phyloP scores from a whole-genome alignment of 2,329 filamentous ascomycete species.

The Xylaria sp. region DNA sequence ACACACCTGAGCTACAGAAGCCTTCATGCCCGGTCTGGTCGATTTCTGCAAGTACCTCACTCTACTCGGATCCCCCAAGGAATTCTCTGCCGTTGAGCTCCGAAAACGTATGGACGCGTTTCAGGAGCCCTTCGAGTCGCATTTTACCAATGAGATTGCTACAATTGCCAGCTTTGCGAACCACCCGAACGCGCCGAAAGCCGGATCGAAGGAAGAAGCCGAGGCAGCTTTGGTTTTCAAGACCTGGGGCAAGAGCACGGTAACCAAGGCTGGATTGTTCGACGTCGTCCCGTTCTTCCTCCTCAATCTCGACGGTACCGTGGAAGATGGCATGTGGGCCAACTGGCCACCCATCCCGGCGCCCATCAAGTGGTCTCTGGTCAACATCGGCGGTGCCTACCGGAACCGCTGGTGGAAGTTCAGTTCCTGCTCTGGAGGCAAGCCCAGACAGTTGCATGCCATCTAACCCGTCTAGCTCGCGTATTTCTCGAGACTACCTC shows the following conservation, averaged over 20 bases:
- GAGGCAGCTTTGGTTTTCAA: slow-evolving; percentile 49
- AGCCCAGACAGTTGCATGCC: slow-evolving; percentile 50
- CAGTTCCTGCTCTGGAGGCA: slow-evolving; percentile 52
- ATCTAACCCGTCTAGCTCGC: slow-evolving; percentile 26
- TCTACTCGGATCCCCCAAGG: slow-evolving; percentile 36
- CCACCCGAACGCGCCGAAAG: slow-evolving; percentile 47
- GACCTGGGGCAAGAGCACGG: slow-evolving; percentile 57
- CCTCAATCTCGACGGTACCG: slow-evolving; percentile 55
- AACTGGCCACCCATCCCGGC: slow-evolving; percentile 61
- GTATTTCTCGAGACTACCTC: too few species aligned
- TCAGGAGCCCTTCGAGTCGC: slow-evolving; percentile 45
- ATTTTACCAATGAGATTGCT: slow-evolving; percentile 52
- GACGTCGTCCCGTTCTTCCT: slow-evolving; percentile 62
- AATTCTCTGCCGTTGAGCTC: slow-evolving; percentile 43
- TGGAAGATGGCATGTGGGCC: slow-evolving; percentile 54
- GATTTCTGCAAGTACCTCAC: slow-evolving; percentile 50
- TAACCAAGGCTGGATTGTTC: slow-evolving; percentile 53
- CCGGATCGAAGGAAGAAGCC: slow-evolving; percentile 41
- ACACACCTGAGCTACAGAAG: slow-evolving; percentile 26
- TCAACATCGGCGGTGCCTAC: slow-evolving; percentile 53
- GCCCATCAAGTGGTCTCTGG: slow-evolving; percentile 53
- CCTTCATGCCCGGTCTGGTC: slow-evolving; percentile 48
- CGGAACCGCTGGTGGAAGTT: slow-evolving; percentile 60
- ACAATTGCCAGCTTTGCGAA: slow-evolving; percentile 46
- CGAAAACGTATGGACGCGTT: slow-evolving; percentile 47